Conservation (phyloP, 1,284 basidiomycete genomes). For the Ceratobasidium papillatum region DNA sequence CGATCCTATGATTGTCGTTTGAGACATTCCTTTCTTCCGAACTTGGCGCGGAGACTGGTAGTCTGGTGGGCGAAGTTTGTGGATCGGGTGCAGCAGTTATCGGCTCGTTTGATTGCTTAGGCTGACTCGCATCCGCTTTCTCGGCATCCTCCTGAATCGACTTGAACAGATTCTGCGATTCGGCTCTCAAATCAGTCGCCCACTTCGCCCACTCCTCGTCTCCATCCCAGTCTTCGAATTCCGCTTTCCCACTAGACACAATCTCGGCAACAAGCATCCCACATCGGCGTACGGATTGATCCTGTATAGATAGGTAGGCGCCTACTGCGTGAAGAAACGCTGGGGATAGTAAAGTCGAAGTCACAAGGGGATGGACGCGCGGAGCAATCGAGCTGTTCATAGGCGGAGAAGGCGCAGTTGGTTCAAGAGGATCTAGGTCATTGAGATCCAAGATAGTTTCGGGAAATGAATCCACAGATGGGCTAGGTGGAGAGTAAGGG, state of each 20-base stretch:
- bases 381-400: not conserved
- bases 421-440: slow-evolving; percentile 71
- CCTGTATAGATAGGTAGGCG: slow-evolving; percentile 80
- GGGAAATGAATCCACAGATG: not conserved
- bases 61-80: slow-evolving; percentile 28
- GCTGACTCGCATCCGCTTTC: slow-evolving; percentile 14
- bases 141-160: slow-evolving; percentile 27
- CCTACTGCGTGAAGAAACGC: slow-evolving; percentile 78
- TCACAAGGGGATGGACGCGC: slow-evolving; percentile 53
- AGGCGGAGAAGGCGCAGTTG: slow-evolving; percentile 64
- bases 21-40: slow-evolving; percentile 5
- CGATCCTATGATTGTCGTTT: not conserved
- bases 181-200: slow-evolving; percentile 1
- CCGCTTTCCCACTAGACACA: slow-evolving; percentile 74
- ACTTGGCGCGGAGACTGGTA: slow-evolving; percentile 14
- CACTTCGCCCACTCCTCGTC: slow-evolving; percentile 37
- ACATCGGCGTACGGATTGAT: slow-evolving; percentile 79
- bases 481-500: not conserved
- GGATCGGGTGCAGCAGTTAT: slow-evolving; percentile 26
- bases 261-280: slow-evolving; percentile 94
- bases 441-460: slow-evolving; percentile 61
- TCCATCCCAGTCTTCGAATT: slow-evolving; percentile 88
- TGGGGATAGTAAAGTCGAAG: slow-evolving; percentile 57
- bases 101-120: not conserved
- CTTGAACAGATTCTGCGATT: not conserved